phyloP scores from a whole-genome alignment of 192 early-diverging fungal genomes.

The Podila horticola region DNA sequence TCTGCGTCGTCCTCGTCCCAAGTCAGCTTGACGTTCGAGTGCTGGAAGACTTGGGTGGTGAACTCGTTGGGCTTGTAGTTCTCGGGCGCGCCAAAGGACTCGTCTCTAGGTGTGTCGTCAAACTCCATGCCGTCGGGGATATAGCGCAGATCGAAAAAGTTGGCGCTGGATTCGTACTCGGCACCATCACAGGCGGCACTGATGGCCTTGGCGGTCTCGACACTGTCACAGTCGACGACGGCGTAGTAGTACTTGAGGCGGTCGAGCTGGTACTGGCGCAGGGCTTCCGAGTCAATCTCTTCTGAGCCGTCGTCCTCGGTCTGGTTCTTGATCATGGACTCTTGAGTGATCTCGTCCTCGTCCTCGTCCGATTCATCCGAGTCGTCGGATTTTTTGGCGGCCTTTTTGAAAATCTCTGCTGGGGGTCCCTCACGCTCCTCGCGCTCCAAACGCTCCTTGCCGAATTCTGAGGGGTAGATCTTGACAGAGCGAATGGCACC shows the following conservation, averaged over 20 bases:
- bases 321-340: conserved; percentile 56
- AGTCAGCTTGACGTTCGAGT: conserved; percentile 92
- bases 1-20: conserved; percentile 97
- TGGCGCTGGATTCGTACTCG: conserved; percentile 91
- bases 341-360: conserved; percentile 59
- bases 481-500: conserved; percentile 78
- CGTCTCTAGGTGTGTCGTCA: conserved; percentile 74
- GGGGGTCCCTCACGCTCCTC: conserved; percentile 84
- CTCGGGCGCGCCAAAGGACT: conserved; percentile 68
- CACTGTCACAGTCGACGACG: conserved; percentile 91
- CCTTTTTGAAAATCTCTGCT: conserved; percentile 70
- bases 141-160: conserved; percentile 95
- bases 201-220: conserved; percentile 83
- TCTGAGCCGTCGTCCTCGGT: conserved; percentile 68
- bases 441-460: conserved; percentile 76
- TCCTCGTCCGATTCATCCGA: conserved; percentile 25
- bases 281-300: conserved; percentile 83
- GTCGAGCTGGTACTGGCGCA: conserved; percentile 94
- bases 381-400: conserved; percentile 14
- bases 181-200: conserved; percentile 88
- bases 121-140: conserved; percentile 93
- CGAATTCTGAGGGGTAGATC: conserved; percentile 92
- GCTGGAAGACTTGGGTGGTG: conserved; percentile 85
- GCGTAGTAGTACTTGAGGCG: conserved; percentile 93
- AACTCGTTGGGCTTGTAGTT: conserved; percentile 77